Evolutionary conservation across 2,329 filamentous ascomycete genomes (phyloP), one percentile per base, ranked within the genome.

Genomic region (Pseudocercospora vitis): DNA sequence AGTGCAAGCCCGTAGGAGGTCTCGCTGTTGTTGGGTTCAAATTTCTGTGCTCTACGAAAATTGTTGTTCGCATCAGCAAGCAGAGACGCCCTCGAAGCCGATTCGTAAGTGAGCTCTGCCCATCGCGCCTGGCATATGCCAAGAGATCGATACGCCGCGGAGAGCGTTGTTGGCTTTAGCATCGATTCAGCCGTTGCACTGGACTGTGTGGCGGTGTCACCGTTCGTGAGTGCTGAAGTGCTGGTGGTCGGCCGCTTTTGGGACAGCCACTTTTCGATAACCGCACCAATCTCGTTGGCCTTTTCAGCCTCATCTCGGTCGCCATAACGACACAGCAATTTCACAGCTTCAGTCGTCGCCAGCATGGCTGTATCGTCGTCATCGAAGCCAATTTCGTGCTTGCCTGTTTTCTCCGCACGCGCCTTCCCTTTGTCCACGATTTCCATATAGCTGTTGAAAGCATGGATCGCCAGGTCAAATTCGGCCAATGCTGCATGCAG

Each of bases 371-470:
- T 86, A 14, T 85, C 84, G 63, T 96, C 88, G 51, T 87, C 81
- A 64, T 99, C 94, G 23, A 96, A 77, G 46, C 82, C 84, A 14
- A 80, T 77, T 63, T 92, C 88, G 5, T 73, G 68, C 61, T 89
- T 82, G 2, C 89, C 79, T 19, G 76, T 76, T 73, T 95, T 95
- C 63, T 89, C 84, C 2, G 90, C 84, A 33, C 91, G 82, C 16
- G 89, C 88, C 72, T 92, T 95, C 52, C 87, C 90, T 67, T 88
- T 88, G 57, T 86, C 87, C 51, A 96, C 83, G 59, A 99, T 88
- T 50, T 95, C 89, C 31, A 95, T 77, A 70, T 97, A 99, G 0
- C 91, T 91, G 69, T 95, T 88, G 58, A 96, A 89, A 0, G 94
- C 89, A 67, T 91, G 91, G 70, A 95, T 85, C 1, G 91, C 91